Evolutionary conservation across 257 asterid genomes (phyloP), one percentile per base, ranked within the genome.

Genomic region (Capsicum rhomboideum): DNA sequence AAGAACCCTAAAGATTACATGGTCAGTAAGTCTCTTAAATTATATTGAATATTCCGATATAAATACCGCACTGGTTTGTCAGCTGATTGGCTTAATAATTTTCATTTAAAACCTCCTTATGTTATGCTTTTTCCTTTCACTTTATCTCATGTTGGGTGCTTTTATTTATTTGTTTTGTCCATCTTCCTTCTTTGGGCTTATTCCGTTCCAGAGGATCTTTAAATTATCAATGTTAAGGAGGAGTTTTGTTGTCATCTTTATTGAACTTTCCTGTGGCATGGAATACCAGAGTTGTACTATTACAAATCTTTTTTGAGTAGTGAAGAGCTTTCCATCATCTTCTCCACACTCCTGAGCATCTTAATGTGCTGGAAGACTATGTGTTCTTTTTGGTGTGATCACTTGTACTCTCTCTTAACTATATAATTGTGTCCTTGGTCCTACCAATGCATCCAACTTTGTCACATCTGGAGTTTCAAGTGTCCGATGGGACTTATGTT

Each of bases 1-100:
- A 91, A 91, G 94, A 86, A 82, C 84, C 97, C 98, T n/a, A 92
- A 93, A 85, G 89, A 82, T 83, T 93, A 92, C 79, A 90, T 88
- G 96, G 99, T 94, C 87, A 86, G 78, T 49, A 14, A 61, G 37
- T 85, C 83, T 68, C 26, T 77, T 77, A 77, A 50, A 77, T 50
- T 26, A 13, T 29, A 26, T 52, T 78, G 49, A 18, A 11, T 72
- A 79, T 82, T 46, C 42, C 9, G 50, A 54, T 44, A 59, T 74
- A 55, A 34, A 79, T 72, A 78, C 77, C 12, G 4, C 61, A 7
- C 28, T 2, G 2, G 29, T 83, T 26, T 44, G n/a, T 9, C 40
- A 40, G 44, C 13, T 28, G 10, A 34, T 82, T 63, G 63, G 12
- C 59, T 26, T 75, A 0, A 75, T 49, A 16, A 14, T 20, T 50